Evolutionary conservation across 2,329 filamentous ascomycete genomes (phyloP), one percentile per base, ranked within the genome.

Genomic region (Tolypocladium capitatum): DNA sequence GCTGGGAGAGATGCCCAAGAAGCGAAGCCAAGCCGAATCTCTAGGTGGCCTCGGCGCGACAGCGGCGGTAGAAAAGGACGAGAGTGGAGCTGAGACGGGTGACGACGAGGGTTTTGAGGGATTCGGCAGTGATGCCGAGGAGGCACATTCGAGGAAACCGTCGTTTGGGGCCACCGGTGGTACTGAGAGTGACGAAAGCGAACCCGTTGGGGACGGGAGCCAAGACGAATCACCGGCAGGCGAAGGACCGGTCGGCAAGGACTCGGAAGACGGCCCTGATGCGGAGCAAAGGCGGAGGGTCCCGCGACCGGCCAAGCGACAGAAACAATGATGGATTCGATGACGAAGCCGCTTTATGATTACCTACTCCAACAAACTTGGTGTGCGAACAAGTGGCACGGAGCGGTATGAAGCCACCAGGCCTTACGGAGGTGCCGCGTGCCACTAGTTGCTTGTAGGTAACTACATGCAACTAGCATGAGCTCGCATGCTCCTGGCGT

Each of bases 1-100:
- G 55, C 71, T 94, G 0, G 90, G 90, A 18, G 88, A 96, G 66
- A 95, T 94, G 82, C 80, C 79, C 38, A 83, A 81, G 67, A 86
- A 94, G 68, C 84, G 91, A 58, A 82, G 82, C 56, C 68, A 71
- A 16, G 77, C 80, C 18, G 78, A 80, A 24, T 63, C 63, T 5
- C 70, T 70, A 18, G 69, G 64, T 18, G 65, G 69, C 4, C 63
- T 65, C 32, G 70, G 65, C 45, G 63, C 63, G 10, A 63, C 54
- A 16, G 60, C 56, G 11, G 51, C 56, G 2, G 56, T 58, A 33
- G 60, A 61, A 35, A 58, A 58, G 4, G 55, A 50, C 27, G 50
- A 57, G 4, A 60, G 60, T 2, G 65, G 66, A 4, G 60, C 63
- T 9, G 56, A 55, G 8, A 53, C 55, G 7, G 69, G 61, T 14